Percentiles rank a stretch among this genome's conserved stretches.
These are phyloP conservation scores for Hyaloscypha bicolor DNA, from an alignment of 495 filamentous ascomycete genomes.

Conservation along the genomic window DNA sequence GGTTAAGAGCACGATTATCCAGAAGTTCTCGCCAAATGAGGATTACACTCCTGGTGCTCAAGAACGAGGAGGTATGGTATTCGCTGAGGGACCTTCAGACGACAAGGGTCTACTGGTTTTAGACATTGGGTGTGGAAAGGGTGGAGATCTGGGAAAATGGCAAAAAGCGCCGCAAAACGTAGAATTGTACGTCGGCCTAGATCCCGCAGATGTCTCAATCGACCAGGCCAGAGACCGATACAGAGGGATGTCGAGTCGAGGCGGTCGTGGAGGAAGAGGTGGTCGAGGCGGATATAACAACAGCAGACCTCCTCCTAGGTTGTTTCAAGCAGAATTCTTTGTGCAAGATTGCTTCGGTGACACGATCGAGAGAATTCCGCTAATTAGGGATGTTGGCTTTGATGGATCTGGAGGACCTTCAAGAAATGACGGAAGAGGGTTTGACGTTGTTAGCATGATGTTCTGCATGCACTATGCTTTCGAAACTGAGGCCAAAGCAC, in stretches of 20 bases:
- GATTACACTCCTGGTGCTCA: slow-evolving; percentile 57
- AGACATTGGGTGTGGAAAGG: slow-evolving; percentile 96
- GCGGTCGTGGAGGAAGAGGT: slow-evolving; percentile 57
- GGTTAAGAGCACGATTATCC: slow-evolving; percentile 95
- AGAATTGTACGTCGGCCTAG: slow-evolving; percentile 87
- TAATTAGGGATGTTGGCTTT: slow-evolving; percentile 83
- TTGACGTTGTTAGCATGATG: slow-evolving; percentile 98
- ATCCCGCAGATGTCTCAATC: slow-evolving; percentile 89
- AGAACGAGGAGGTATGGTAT: slow-evolving; percentile 52
- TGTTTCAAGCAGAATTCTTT: slow-evolving; percentile 84
- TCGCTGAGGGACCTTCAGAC: slow-evolving; percentile 36
- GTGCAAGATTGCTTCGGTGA: slow-evolving; percentile 89
- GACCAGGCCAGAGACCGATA: slow-evolving; percentile 88
- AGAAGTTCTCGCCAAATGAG: slow-evolving; percentile 91
- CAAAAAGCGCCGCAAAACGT: slow-evolving; percentile 83
- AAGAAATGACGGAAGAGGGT: slow-evolving; percentile 65
- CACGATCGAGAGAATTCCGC: slow-evolving; percentile 72
- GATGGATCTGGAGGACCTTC: slow-evolving; percentile 59
- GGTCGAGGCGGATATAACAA: slow-evolving; percentile 45
- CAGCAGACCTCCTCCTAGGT: slow-evolving; percentile 44
- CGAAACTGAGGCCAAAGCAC: slow-evolving; percentile 83
- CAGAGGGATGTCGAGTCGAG: slow-evolving; percentile 62
- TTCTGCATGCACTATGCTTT: slow-evolving; percentile 99
- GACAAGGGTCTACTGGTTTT: slow-evolving; percentile 72
- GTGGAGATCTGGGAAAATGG: slow-evolving; percentile 95